Evolutionary conservation across 495 filamentous ascomycete genomes (phyloP).

Genomic region (Annulohypoxylon maeteangense): DNA sequence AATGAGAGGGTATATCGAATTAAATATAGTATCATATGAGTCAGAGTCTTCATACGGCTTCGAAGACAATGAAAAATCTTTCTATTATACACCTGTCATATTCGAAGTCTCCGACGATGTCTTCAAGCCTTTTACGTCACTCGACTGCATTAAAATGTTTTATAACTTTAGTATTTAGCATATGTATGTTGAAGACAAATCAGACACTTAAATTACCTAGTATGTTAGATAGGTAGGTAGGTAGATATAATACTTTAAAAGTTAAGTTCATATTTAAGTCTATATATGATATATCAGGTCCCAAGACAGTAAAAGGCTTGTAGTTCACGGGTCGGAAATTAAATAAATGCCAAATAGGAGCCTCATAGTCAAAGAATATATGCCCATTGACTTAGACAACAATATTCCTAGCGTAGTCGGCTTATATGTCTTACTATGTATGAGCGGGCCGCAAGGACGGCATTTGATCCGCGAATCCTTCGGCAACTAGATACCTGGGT

Average conservation of each 20-base stretch:
- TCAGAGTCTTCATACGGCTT: not conserved
- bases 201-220: too few relatives aligned
- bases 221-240: too few relatives aligned
- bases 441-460: constrained; percentile 19
- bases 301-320: constrained; percentile 12
- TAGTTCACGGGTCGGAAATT: constrained; percentile 11
- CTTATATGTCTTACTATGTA: constrained; percentile 6
- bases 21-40: constrained; percentile 8
- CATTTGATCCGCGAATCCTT: constrained; percentile 22
- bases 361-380: constrained; percentile 9
- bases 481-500: too few relatives aligned
- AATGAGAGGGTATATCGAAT: constrained; percentile 15
- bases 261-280: not conserved
- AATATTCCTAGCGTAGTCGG: not conserved
- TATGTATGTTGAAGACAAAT: too few relatives aligned
- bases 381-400: not conserved
- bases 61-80: not conserved
- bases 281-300: not conserved
- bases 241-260: not conserved
- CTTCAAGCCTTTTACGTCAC: too few relatives aligned
- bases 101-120: too few relatives aligned
- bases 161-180: not conserved
- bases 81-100: not conserved
- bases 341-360: constrained; percentile 7
- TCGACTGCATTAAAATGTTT: not conserved